Conservation (phyloP, 75 land plant species). For the Azolla pinnata region DNA sequence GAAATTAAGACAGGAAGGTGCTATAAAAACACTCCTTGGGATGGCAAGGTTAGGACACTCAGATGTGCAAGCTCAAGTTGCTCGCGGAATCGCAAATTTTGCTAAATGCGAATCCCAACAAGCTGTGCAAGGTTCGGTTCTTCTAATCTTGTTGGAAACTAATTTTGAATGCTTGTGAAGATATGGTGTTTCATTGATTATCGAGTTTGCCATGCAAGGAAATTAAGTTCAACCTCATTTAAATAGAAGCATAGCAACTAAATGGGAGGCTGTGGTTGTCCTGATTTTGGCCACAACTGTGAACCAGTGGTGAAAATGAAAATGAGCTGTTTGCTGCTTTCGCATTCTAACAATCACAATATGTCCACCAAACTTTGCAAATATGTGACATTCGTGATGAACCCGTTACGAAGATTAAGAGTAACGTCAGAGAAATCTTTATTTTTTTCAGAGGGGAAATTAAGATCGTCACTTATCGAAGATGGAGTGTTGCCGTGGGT, state of each 20-base stretch:
- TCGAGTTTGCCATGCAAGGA: background rate
- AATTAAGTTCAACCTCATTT: too few relatives aligned
- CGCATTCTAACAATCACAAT: background rate
- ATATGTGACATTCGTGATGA: background rate
- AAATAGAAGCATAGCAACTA: too few relatives aligned
- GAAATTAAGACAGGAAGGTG: constrained; percentile 55
- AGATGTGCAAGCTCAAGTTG: constrained; percentile 70
- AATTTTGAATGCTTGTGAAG: background rate
- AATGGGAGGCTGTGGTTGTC: too few relatives aligned
- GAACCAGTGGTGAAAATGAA: background rate
- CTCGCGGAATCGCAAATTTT: constrained; percentile 68
- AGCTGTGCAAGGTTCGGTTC: constrained; percentile 35
- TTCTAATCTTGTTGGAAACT: background rate
- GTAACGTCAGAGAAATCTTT: background rate
- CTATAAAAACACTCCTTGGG: constrained; percentile 53
- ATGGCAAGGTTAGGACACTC: constrained; percentile 40
- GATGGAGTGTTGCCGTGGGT: constrained; percentile 84
- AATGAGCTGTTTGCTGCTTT: background rate
- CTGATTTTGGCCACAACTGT: too few relatives aligned
- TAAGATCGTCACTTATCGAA: constrained; percentile 60
- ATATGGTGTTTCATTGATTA: background rate
- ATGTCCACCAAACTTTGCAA: background rate
- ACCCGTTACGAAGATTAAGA: background rate
- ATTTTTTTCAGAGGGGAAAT: constrained; percentile 34
- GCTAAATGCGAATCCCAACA: constrained; percentile 70